phyloP scores from a whole-genome alignment of 1,284 basidiomycete species.

The Moesziomyces sp. region DNA sequence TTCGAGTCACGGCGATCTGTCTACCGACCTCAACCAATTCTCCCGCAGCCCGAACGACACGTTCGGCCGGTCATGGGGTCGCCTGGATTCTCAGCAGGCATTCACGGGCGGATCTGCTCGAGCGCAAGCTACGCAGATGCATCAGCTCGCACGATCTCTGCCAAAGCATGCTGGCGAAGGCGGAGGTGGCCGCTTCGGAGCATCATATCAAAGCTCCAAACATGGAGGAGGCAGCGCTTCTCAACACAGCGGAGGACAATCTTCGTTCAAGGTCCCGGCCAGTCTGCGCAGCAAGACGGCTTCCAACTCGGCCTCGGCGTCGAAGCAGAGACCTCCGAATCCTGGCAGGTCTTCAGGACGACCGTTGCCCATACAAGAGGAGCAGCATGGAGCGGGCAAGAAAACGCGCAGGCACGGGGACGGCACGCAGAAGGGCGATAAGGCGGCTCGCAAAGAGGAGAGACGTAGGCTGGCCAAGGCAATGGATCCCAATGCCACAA shows the following conservation, averaged over 20 bases:
- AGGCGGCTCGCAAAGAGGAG: constrained; percentile 16
- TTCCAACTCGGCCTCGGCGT: neutral
- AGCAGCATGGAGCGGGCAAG: constrained; percentile 13
- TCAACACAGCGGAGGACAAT: constrained; percentile 38
- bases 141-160: constrained; percentile 34
- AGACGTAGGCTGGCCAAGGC: constrained; percentile 16
- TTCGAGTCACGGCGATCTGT: constrained; percentile 42
- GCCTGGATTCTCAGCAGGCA: constrained; percentile 12
- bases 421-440: constrained; percentile 8
- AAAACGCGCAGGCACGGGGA: constrained; percentile 15
- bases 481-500: constrained; percentile 5
- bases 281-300: constrained; percentile 14
- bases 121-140: constrained; percentile 6
- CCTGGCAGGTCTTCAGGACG: constrained; percentile 14
- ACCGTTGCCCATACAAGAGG: constrained; percentile 37
- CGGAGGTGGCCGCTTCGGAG: constrained; percentile 6
- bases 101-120: constrained; percentile 6
- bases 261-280: constrained; percentile 40
- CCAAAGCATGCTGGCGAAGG: constrained; percentile 28
- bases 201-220: constrained; percentile 31
- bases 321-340: constrained; percentile 16
- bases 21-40: constrained; percentile 22
- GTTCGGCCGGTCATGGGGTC: constrained; percentile 23
- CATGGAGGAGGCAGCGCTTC: constrained; percentile 25
- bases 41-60: constrained; percentile 22